These are phyloP conservation scores for Gleditsia sinensis DNA, from an alignment of 306 rosid genomes.

Conservation along the genomic window DNA sequence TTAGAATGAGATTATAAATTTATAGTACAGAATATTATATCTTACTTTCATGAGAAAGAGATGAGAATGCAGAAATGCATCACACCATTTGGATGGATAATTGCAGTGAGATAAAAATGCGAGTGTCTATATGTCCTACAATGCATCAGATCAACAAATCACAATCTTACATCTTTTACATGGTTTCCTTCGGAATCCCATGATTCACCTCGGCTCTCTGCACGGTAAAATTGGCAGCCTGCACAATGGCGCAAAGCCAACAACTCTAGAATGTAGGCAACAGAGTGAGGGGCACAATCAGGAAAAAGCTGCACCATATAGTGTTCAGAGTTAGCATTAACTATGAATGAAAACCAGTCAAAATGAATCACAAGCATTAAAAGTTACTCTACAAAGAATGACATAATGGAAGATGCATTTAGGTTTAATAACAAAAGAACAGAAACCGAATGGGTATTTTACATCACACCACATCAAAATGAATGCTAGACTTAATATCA, in stretches of 20 bases:
- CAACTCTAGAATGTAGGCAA: slow-evolving; percentile 75
- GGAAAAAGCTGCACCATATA: slow-evolving; percentile 81
- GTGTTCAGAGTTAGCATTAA: not conserved
- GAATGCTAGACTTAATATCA: not conserved
- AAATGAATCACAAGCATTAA: not conserved
- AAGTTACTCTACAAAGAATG: not conserved
- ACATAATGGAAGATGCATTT: not conserved
- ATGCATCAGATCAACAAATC: slow-evolving; percentile 25
- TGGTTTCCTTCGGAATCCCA: slow-evolving; percentile 96
- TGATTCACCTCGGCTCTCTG: slow-evolving; percentile 74
- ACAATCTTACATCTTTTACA: slow-evolving; percentile 62
- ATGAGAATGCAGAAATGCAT: too few relatives aligned
- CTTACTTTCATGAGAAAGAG: too few relatives aligned
- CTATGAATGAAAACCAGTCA: not conserved
- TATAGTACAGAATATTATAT: too few relatives aligned
- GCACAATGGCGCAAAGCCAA: slow-evolving; percentile 80
- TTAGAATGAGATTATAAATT: too few relatives aligned
- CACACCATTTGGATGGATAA: slow-evolving; percentile 12
- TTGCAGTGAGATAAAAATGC: slow-evolving; percentile 1
- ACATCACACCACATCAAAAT: not conserved
- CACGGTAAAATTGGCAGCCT: slow-evolving; percentile 91
- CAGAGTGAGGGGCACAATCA: slow-evolving; percentile 89
- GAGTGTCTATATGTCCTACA: not conserved
- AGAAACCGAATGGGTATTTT: too few relatives aligned
- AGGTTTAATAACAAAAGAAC: not conserved